Base-by-base conservation (phyloP, 768 basidiomycete genomes). In the Boletus reticuloceps region DNA sequence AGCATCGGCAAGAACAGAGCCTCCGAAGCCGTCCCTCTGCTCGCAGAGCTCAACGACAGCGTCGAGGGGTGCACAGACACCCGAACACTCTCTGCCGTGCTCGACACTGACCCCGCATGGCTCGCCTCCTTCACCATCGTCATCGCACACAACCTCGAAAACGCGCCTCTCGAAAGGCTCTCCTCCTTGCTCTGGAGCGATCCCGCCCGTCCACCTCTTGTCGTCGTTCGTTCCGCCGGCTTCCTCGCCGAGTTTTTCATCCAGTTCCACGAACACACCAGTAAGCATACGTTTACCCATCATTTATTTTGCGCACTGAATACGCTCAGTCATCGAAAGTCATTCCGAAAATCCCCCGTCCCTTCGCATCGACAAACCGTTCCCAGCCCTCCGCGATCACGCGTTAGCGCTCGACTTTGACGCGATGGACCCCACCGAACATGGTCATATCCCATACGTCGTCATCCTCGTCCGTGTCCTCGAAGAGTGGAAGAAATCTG, bases 361-460 rank as follows among this genome's bases (percentile, higher is more conserved):
- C 8, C 78, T 98, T 3, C 87, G 94, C 39, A 86, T 99, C 61
- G 91, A 95, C 73, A 82, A 85, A 55, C 88, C 97, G 0, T 98
- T 98, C 78, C 86, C 90, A 0, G 81, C 83, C 0, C 82, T 99
- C 7, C 78, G 87, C 51, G 79, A 88, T 48, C 86, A 90, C 69
- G 84, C 93, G 0, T 67, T 80, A 14, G 77, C 81, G 0, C 76
- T 96, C 47, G 86, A 97, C 59, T 81, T 94, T 55, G 79, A 80
- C 17, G 75, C 76, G 25, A 84, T 98, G 83, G 94, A 98, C 68
- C 82, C 85, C 20, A 94, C 90, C 13, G 89, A 94, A 50, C 94
- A 97, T 65, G 82, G 82, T 0, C 96, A 99, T 68, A 75, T 98
- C 34, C 95, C 97, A 0, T 97, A 91, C 63, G 86, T 96, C 46